Conservation (phyloP, 2,329 filamentous ascomycete genomes). For the Sporothrix variecibatus region DNA sequence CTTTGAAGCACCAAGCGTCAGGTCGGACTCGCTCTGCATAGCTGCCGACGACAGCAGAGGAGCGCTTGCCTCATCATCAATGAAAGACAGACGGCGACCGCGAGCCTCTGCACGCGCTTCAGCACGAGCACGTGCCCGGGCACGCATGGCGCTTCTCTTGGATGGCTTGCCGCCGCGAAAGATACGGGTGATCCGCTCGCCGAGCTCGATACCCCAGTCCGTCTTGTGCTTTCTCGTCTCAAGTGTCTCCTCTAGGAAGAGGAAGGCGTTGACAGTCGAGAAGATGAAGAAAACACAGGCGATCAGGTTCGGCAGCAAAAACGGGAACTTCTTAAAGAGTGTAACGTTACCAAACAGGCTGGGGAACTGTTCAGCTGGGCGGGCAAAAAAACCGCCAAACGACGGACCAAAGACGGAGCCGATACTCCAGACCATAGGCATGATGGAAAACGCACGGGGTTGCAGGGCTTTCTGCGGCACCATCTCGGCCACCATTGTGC, state of each 20-base stretch:
- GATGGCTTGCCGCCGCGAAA: slow-evolving; percentile 32
- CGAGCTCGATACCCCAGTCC: slow-evolving; percentile 77
- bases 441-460: slow-evolving; percentile 85
- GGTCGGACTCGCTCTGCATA: slow-evolving; percentile 33
- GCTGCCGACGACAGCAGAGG: slow-evolving; percentile 50
- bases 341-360: slow-evolving; percentile 64
- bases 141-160: background rate
- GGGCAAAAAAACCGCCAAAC: slow-evolving; percentile 83
- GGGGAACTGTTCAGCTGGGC: slow-evolving; percentile 75
- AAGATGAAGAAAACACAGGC: slow-evolving; percentile 74
- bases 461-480: slow-evolving; percentile 85
- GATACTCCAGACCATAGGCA: slow-evolving; percentile 87
- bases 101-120: slow-evolving; percentile 30
- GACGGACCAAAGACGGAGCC: slow-evolving; percentile 86
- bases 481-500: slow-evolving; percentile 91
- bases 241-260: slow-evolving; percentile 88
- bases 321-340: slow-evolving; percentile 77
- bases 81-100: slow-evolving; percentile 50
- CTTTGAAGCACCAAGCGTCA: background rate
- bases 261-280: slow-evolving; percentile 69
- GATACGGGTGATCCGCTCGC: slow-evolving; percentile 59
- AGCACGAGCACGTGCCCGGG: slow-evolving; percentile 28
- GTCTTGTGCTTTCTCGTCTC: slow-evolving; percentile 65
- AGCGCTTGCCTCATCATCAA: slow-evolving; percentile 59
- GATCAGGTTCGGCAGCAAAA: slow-evolving; percentile 80